These are phyloP conservation scores for Spathaspora hagerdaliae DNA, from an alignment of 805 yeast species.

Conservation along the genomic window DNA sequence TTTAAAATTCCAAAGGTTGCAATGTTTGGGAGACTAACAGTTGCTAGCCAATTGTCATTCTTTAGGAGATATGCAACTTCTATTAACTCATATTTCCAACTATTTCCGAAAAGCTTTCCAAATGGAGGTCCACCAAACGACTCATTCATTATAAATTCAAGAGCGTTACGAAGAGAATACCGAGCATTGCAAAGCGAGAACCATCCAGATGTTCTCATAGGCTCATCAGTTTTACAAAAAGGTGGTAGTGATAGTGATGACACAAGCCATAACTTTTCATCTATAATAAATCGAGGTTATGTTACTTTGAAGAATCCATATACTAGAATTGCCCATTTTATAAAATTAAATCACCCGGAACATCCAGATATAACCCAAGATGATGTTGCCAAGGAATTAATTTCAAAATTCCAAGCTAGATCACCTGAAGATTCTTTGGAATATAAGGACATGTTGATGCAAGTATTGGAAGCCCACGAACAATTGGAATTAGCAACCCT, in stretches of 20 bases:
- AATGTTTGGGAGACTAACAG: not conserved
- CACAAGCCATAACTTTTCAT: constrained; percentile 32
- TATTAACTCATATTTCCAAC: constrained; percentile 41
- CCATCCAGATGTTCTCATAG: constrained; percentile 72
- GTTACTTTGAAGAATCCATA: constrained; percentile 67
- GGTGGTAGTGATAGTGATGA: constrained; percentile 17
- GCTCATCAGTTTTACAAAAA: constrained; percentile 15
- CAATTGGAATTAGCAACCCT: constrained; percentile 61
- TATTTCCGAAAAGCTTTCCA: constrained; percentile 77
- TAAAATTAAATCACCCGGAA: constrained; percentile 31
- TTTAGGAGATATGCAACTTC: not conserved
- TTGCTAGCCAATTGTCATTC: not conserved
- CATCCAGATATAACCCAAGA: constrained; percentile 57
- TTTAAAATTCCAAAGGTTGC: not conserved
- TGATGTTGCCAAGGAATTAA: constrained; percentile 41
- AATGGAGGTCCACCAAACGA: constrained; percentile 59
- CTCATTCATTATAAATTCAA: constrained; percentile 53
- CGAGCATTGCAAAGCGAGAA: constrained; percentile 63
- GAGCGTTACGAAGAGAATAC: constrained; percentile 67
- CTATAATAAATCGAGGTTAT: constrained; percentile 71
- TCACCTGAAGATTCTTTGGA: constrained; percentile 29
- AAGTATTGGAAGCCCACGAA: constrained; percentile 82
- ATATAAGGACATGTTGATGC: constrained; percentile 61
- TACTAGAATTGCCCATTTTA: constrained; percentile 43
- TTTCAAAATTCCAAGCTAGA: constrained; percentile 34